Evolutionary conservation across 805 yeast species (phyloP), one percentile per base, ranked within the genome.

Genomic region (Candida andamanensis): DNA sequence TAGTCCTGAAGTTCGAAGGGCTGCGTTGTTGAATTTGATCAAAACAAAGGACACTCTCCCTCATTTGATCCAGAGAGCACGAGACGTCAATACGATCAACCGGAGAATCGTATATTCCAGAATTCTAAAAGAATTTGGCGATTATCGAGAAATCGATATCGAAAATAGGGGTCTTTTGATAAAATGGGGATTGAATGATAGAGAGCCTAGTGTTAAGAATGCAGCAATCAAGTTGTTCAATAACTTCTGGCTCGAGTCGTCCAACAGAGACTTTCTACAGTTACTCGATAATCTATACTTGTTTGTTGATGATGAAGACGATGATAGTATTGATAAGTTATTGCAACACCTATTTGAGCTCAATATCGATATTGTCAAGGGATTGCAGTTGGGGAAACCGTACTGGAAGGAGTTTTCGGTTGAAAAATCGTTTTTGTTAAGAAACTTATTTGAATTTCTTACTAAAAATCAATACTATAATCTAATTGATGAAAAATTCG

Each of bases 1-100:
- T 2, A 80, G 81, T 46, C 78, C 95, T 0, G 97, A 92, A 40
- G 95, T 89, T 1, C 70, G 97, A 43, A 69, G 95, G 38, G 87
- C 94, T 0, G 90, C 90, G 0, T 58, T 87, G 47, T 60, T 81
- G 26, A 84, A 86, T 50, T 53, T 90, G 19, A 76, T 70, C 15
- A 80, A 78, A 44, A 71, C 70, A 25, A 45, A 56, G 3, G 42
- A 47, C 1, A 80, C 87, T 0, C 60, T 74, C 13, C 76, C 80
- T 1, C 68, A 64, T 35, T 60, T 86, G 2, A 59, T 87, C 21
- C 92, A 81, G 49, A 70, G 97, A 37, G 95, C 95, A 1, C 70
- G 95, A 36, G 98, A 90, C 55, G 66, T 65, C 3, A 84, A 83
- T 50, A 57, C 80, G 1, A 63, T 74, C 13, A 87, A 82, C 47